These are phyloP conservation scores for Sequoia sempervirens DNA, from an alignment of 75 land plant genomes.

Conservation along the genomic window DNA sequence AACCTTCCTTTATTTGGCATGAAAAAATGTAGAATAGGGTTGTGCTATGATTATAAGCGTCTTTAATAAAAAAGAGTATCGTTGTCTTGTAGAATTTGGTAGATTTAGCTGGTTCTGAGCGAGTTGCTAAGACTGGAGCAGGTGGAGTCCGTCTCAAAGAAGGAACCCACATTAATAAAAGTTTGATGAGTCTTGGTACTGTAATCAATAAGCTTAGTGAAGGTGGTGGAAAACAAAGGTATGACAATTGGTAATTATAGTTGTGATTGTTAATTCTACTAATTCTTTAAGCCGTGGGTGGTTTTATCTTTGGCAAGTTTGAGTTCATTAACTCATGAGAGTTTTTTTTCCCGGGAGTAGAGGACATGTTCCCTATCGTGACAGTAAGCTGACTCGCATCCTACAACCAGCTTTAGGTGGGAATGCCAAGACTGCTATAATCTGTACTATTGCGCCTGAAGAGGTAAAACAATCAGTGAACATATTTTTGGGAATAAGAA, in stretches of 20 bases:
- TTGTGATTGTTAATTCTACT: conserved; percentile 1
- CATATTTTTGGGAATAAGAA: neutral
- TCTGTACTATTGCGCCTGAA: conserved; percentile 97
- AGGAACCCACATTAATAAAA: conserved; percentile 95
- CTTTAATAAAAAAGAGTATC: neutral
- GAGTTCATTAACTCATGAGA: neutral
- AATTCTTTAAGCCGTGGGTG: neutral
- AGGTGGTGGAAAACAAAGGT: conserved; percentile 81
- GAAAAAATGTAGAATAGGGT: neutral
- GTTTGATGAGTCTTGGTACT: conserved; percentile 89
- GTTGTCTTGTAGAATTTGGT: conserved; percentile 71
- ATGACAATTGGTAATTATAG: neutral
- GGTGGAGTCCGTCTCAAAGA: conserved; percentile 96
- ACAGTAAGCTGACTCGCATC: conserved; percentile 96
- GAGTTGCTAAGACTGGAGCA: conserved; percentile 99
- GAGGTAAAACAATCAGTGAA: conserved; percentile 48
- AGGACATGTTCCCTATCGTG: conserved; percentile 93
- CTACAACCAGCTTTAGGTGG: conserved; percentile 97
- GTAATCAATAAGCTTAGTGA: conserved; percentile 97
- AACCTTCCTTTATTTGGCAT: neutral
- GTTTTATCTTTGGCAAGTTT: conserved; percentile 2
- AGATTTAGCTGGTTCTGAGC: conserved; percentile 97
- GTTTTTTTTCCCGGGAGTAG: conserved; percentile 33
- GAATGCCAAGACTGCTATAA: conserved; percentile 98
- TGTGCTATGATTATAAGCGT: neutral